These are phyloP conservation scores for Coleophoma eucalyptorum DNA, from an alignment of 2,329 filamentous ascomycete species.

Conservation along the genomic window DNA sequence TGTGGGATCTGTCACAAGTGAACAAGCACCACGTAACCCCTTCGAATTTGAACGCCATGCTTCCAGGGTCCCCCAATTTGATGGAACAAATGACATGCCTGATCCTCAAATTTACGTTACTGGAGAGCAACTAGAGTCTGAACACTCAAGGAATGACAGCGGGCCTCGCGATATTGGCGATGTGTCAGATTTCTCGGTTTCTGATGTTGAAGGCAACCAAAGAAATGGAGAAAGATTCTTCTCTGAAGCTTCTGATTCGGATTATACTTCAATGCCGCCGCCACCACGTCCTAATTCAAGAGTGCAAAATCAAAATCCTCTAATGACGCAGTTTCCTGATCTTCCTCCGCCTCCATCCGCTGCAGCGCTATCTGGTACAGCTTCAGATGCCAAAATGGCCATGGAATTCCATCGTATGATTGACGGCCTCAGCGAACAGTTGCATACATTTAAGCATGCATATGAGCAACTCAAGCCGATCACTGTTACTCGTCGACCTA, in stretches of 20 bases:
- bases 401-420: constrained; percentile 20
- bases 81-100: constrained; percentile 3
- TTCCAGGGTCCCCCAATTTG: constrained; percentile 44
- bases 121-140: constrained; percentile 46
- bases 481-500: neutral
- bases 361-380: constrained; percentile 17
- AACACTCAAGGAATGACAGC: constrained; percentile 11
- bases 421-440: constrained; percentile 15
- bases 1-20: constrained; percentile 47
- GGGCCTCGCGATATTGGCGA: constrained; percentile 18
- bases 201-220: constrained; percentile 17
- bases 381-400: constrained; percentile 19
- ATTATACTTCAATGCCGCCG: constrained; percentile 15
- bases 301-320: neutral
- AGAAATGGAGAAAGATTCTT: constrained; percentile 9
- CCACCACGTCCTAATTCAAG: constrained; percentile 7
- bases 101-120: constrained; percentile 49
- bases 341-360: constrained; percentile 19
- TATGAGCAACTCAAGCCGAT: constrained; percentile 12
- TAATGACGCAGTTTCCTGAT: constrained; percentile 16
- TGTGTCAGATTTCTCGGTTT: constrained; percentile 25
- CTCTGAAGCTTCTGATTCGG: constrained; percentile 11
- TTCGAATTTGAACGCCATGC: constrained; percentile 63
- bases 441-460: constrained; percentile 20
- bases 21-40: constrained; percentile 51